Conservation (phyloP, 1,284 basidiomycete species). For the Moesziomyces antarcticus region DNA sequence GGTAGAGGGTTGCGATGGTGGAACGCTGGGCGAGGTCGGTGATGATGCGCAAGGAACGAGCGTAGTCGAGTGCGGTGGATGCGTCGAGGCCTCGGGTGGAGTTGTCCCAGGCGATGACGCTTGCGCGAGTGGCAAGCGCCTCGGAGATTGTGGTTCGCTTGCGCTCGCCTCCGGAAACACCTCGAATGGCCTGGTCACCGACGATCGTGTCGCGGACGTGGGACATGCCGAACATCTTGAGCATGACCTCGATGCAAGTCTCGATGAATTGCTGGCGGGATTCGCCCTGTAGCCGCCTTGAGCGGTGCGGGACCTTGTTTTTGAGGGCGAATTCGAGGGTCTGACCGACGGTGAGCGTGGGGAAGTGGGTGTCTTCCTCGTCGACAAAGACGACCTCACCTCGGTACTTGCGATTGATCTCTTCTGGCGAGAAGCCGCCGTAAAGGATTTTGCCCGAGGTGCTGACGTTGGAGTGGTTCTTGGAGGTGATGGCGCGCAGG, state of each 20-base stretch:
- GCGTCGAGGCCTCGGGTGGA: constrained; percentile 59
- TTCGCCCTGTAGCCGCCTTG: constrained; percentile 37
- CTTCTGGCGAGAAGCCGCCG: constrained; percentile 41
- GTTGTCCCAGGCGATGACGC: constrained; percentile 56
- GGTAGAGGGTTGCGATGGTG: constrained; percentile 60
- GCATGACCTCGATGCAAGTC: constrained; percentile 46
- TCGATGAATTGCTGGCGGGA: constrained; percentile 51
- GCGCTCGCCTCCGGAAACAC: constrained; percentile 59
- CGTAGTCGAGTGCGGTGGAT: constrained; percentile 59
- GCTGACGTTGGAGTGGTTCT: constrained; percentile 39
- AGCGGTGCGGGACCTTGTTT: constrained; percentile 51
- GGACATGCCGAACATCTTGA: constrained; percentile 63
- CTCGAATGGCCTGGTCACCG: constrained; percentile 55
- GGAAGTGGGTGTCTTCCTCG: constrained; percentile 59
- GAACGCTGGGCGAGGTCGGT: constrained; percentile 59
- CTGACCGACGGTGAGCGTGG: constrained; percentile 58
- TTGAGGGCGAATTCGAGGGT: constrained; percentile 55
- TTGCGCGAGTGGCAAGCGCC: constrained; percentile 45
- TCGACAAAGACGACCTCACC: constrained; percentile 54
- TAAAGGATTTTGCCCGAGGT: constrained; percentile 53
- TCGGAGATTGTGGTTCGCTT: constrained; percentile 61
- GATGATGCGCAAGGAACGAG: constrained; percentile 51
- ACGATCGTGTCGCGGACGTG: constrained; percentile 62
- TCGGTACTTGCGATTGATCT: constrained; percentile 48
- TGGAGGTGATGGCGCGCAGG: constrained; percentile 53